Evolutionary conservation across 192 early-diverging fungal genomes (phyloP).

Genomic region (Gaertneriomyces sp.): DNA sequence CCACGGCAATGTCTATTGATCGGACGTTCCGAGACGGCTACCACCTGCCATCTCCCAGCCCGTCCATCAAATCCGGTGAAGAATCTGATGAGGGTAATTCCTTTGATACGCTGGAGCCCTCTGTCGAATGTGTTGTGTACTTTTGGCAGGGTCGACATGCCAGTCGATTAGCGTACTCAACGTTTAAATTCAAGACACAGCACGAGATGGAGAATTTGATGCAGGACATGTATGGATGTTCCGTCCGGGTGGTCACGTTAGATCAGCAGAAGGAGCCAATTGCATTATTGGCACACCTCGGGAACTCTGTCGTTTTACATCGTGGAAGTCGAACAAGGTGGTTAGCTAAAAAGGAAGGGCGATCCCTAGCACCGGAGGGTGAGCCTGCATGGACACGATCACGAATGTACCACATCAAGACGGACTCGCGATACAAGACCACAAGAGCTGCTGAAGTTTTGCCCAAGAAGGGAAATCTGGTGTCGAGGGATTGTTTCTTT

Average conservation of each 20-base stretch:
- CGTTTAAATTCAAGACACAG: slow-evolving; percentile 49
- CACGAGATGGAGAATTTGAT: slow-evolving; percentile 47
- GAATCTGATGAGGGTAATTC: slow-evolving; percentile 1
- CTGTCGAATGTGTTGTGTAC: slow-evolving; percentile 53
- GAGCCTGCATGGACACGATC: slow-evolving; percentile 1
- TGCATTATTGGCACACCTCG: slow-evolving; percentile 49
- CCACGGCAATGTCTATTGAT: slow-evolving; percentile 6
- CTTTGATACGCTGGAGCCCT: slow-evolving; percentile 6
- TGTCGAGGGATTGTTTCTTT: slow-evolving; percentile 49
- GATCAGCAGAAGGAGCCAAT: slow-evolving; percentile 49
- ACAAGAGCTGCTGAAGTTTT: slow-evolving; percentile 44
- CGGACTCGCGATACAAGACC: slow-evolving; percentile 42
- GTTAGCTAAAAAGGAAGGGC: too few relatives aligned
- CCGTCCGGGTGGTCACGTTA: slow-evolving; percentile 33
- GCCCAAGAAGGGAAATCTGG: slow-evolving; percentile 16
- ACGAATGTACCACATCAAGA: slow-evolving; percentile 48
- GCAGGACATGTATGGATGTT: slow-evolving; percentile 42
- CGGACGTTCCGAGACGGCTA: not conserved
- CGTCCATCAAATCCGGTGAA: not conserved
- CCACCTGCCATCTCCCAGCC: not conserved
- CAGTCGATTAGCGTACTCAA: slow-evolving; percentile 38
- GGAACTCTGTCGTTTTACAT: slow-evolving; percentile 43
- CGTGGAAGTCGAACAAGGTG: slow-evolving; percentile 27
- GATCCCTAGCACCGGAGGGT: not conserved
- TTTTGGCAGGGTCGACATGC: slow-evolving; percentile 47